phyloP scores from a whole-genome alignment of 768 basidiomycete genomes.

The Xerocomellus amylosporus region DNA sequence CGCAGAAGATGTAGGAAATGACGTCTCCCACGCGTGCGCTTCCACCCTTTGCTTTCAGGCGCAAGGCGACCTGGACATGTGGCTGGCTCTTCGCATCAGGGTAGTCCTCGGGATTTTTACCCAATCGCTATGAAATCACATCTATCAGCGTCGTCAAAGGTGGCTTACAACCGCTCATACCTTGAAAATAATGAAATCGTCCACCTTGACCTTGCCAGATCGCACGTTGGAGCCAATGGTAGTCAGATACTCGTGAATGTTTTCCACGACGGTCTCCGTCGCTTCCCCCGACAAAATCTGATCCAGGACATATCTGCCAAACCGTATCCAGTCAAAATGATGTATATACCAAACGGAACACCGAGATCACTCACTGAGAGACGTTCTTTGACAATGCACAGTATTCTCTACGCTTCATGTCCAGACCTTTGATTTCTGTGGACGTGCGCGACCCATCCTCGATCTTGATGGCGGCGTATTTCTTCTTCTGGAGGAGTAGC shows the following conservation, averaged over 20 bases:
- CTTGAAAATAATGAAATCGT: constrained; percentile 95
- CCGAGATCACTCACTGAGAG: constrained; percentile 66
- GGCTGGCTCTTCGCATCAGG: constrained; percentile 94
- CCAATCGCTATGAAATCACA: constrained; percentile 62
- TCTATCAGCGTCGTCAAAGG: neutral
- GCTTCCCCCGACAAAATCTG: constrained; percentile 89
- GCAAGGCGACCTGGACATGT: constrained; percentile 93
- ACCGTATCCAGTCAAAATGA: constrained; percentile 1
- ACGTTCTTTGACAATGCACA: constrained; percentile 87
- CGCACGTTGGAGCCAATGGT: constrained; percentile 77
- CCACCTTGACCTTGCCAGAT: constrained; percentile 73
- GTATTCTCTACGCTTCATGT: constrained; percentile 99
- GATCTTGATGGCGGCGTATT: constrained; percentile 96
- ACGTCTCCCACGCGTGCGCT: constrained; percentile 87
- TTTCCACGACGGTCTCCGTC: constrained; percentile 84
- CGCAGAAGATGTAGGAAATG: constrained; percentile 92
- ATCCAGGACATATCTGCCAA: constrained; percentile 78
- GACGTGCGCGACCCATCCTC: constrained; percentile 76
- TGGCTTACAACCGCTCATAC: constrained; percentile 37
- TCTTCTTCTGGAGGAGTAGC: constrained; percentile 95
- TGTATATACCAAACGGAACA: neutral
- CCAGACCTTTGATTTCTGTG: constrained; percentile 92
- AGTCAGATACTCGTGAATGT: constrained; percentile 88
- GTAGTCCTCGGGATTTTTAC: constrained; percentile 96
- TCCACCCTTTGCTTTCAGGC: constrained; percentile 81